Conservation (phyloP, 352 stramenopile species). For the Plasmopara muralis region DNA sequence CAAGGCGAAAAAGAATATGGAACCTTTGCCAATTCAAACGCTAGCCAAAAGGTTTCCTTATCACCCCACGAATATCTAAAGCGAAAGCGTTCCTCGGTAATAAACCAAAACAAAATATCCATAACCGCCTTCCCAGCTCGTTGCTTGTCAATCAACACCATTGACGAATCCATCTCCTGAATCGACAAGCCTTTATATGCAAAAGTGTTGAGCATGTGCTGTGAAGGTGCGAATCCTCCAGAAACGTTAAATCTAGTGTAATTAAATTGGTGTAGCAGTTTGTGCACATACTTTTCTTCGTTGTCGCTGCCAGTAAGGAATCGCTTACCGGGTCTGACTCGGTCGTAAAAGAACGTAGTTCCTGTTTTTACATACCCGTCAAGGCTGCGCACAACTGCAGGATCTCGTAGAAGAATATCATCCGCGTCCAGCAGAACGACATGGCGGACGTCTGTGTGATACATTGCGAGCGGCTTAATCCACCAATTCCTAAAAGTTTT, state of each 20-base stretch:
- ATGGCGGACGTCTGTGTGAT: constrained; percentile 16
- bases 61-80: constrained; percentile 20
- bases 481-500: constrained; percentile 18
- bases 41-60: constrained; percentile 22
- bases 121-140: constrained; percentile 10
- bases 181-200: constrained; percentile 13
- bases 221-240: constrained; percentile 8
- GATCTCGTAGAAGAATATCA: constrained; percentile 13
- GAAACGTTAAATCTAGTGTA: constrained; percentile 15
- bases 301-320: constrained; percentile 35
- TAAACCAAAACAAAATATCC: constrained; percentile 20
- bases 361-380: constrained; percentile 14
- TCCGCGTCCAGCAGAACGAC: constrained; percentile 21
- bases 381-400: constrained; percentile 6
- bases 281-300: constrained; percentile 13
- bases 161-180: constrained; percentile 21
- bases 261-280: constrained; percentile 12
- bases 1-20: constrained; percentile 20
- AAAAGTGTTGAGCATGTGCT: constrained; percentile 11
- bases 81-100: constrained; percentile 20
- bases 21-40: constrained; percentile 14
- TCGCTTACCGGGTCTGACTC: constrained; percentile 13
- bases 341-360: constrained; percentile 22
- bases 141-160: constrained; percentile 17
- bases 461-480: constrained; percentile 18